Evolutionary conservation across 768 basidiomycete genomes (phyloP).

Genomic region (Tulasnella sp.): DNA sequence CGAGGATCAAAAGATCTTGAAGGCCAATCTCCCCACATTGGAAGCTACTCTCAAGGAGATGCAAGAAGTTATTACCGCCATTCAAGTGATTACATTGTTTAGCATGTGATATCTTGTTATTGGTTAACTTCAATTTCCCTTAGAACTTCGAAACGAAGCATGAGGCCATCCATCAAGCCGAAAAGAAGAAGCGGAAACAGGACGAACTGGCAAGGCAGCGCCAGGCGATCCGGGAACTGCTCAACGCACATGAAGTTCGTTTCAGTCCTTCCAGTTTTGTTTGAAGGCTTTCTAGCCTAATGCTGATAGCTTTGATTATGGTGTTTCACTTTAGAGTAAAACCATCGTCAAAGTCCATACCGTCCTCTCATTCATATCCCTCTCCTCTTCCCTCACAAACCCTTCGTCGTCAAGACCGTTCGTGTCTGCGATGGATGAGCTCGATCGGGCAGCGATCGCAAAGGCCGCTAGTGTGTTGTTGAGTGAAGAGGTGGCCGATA

Average conservation of each 20-base stretch:
- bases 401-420: constrained; percentile 1
- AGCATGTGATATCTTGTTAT: background rate
- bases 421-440: constrained; percentile 27
- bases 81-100: background rate
- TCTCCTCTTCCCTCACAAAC: constrained; percentile 14
- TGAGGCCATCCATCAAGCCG: background rate
- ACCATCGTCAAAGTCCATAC: background rate
- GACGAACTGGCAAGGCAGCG: background rate
- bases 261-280: background rate
- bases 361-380: constrained; percentile 14
- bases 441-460: constrained; percentile 46
- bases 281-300: background rate
- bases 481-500: constrained; percentile 41
- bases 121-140: too few species aligned
- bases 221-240: background rate
- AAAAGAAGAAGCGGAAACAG: constrained; percentile 2
- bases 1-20: constrained; percentile 69
- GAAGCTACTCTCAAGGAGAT: constrained; percentile 76
- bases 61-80: constrained; percentile 68
- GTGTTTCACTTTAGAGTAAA: background rate
- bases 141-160: constrained; percentile 26
- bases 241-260: constrained; percentile 5
- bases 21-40: constrained; percentile 61
- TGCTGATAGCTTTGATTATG: background rate
- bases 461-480: constrained; percentile 44